Percentiles rank a stretch among this genome's conserved stretches.
These are phyloP conservation scores for Collybia sordida DNA, from an alignment of 768 basidiomycete genomes.

Conservation along the genomic window DNA sequence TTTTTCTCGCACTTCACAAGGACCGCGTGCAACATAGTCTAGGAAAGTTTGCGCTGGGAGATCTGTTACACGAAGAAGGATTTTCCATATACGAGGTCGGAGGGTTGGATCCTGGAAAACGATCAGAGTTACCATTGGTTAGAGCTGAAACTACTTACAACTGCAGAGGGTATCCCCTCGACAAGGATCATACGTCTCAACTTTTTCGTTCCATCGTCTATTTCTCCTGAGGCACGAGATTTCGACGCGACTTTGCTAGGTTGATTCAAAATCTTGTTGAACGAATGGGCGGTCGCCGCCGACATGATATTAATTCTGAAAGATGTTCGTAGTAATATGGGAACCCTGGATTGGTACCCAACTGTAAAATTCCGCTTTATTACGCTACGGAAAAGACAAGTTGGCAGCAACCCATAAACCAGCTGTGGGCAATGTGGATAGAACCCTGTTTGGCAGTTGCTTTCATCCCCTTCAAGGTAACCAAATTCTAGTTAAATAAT, in stretches of 20 bases:
- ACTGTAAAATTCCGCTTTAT: too few species aligned
- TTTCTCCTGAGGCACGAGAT: slow-evolving; percentile 57
- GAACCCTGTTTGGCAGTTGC: too few species aligned
- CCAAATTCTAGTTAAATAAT: too few species aligned
- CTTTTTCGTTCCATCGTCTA: slow-evolving; percentile 82
- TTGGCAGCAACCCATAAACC: too few species aligned
- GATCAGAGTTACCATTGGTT: background rate
- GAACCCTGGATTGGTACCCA: too few species aligned
- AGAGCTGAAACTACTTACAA: slow-evolving; percentile 45
- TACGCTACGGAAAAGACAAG: too few species aligned
- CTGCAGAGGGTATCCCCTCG: slow-evolving; percentile 81
- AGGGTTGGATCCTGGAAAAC: slow-evolving; percentile 64
- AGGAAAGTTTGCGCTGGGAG: slow-evolving; percentile 76
- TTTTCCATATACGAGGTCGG: slow-evolving; percentile 93
- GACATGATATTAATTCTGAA: background rate
- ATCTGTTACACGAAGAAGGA: slow-evolving; percentile 80
- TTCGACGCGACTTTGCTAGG: slow-evolving; percentile 59
- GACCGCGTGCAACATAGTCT: slow-evolving; percentile 77
- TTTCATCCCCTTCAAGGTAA: too few species aligned
- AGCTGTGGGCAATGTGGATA: too few species aligned
- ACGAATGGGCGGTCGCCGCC: slow-evolving; percentile 61
- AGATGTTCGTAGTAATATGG: too few species aligned
- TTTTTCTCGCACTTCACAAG: slow-evolving; percentile 87
- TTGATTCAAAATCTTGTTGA: slow-evolving; percentile 78
- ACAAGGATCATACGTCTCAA: slow-evolving; percentile 85